Evolutionary conservation across 768 basidiomycete species (phyloP).

Genomic region (Udeniomyces megalosporus): DNA sequence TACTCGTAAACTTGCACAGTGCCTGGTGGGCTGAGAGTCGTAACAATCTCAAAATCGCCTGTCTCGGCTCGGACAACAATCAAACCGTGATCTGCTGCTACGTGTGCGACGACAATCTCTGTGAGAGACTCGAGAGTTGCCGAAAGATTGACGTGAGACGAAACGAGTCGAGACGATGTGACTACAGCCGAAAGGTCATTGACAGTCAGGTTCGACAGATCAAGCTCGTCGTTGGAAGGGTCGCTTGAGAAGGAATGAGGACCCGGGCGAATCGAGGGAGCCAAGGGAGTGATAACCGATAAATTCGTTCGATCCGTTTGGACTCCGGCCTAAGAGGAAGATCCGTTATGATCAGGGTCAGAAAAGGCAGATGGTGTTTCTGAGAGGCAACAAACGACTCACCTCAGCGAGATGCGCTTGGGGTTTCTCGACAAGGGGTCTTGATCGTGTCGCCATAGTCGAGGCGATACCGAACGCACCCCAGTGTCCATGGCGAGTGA

Average conservation of each 20-base stretch:
- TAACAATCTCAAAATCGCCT: slow-evolving; percentile 54
- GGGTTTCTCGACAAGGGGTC: no score
- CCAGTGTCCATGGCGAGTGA: slow-evolving; percentile 52
- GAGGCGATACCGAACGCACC: slow-evolving; percentile 49
- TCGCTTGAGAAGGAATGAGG: neutral
- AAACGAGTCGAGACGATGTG: slow-evolving; percentile 50
- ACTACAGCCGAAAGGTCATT: slow-evolving; percentile 39
- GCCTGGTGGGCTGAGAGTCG: slow-evolving; percentile 45
- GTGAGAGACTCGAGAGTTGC: slow-evolving; percentile 49
- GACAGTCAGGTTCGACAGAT: neutral
- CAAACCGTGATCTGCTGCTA: slow-evolving; percentile 49
- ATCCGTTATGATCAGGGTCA: no score
- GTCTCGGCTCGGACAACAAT: slow-evolving; percentile 53
- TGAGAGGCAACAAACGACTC: no score
- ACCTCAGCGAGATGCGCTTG: no score
- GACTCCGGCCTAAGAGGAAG: neutral
- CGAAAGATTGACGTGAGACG: slow-evolving; percentile 29
- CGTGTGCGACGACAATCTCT: slow-evolving; percentile 36
- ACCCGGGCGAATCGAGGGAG: no score
- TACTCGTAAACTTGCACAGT: slow-evolving; percentile 51
- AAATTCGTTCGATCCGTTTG: neutral
- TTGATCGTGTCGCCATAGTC: neutral
- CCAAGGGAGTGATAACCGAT: neutral
- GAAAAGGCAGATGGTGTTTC: neutral
- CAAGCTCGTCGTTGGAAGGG: neutral